Evolutionary conservation across 2,329 filamentous ascomycete genomes (phyloP), one percentile per base, ranked within the genome.

Genomic region (Clonostachys byssicola): DNA sequence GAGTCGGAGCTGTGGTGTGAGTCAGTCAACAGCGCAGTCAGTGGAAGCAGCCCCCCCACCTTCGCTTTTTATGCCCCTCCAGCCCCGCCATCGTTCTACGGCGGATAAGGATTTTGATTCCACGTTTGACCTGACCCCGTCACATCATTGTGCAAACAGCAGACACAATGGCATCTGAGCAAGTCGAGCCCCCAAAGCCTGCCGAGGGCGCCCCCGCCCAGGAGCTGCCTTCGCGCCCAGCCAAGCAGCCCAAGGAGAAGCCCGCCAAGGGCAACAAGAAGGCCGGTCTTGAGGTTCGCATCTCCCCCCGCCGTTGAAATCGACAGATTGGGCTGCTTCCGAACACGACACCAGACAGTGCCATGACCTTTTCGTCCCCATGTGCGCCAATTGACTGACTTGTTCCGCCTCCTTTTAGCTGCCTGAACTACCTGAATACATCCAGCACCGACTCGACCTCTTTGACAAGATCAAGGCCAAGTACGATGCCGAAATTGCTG

Each of bases 401-500:
- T 16, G 16, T 16, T 33, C 5, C n/a, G 12, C 20, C 33, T n/a
- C 3, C 10, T 36, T 34, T 12, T 40, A 69, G 66, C 60, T 67
- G 6, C 69, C 64, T 70, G 61, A 67, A 63, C 56, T 77, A 70
- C 87, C 92, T 48, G 83, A 86, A 50, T 96, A 88, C 68, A 83
- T 97, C 52, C 75, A 92, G 60, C 83, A 91, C 67, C 85, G 94
- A 53, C 85, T 96, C 60, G 81, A 87, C 46, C 75, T 97, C 44
- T 96, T 96, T 71, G 88, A 96, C 65, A 84, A 86, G 64, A 77
- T 96, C 55, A 95, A 95, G 78, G 85, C 88, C 55, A 81, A 88
- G 64, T 83, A 90, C 61, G 86, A 95, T 56, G 86, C 86, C 49
- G 89, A 94, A 63, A 71, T 90, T 53, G 66, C 66, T 54, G 64